Evolutionary conservation across 129 eudicot species (phyloP).

Genomic region (Oenanthe sinensis): DNA sequence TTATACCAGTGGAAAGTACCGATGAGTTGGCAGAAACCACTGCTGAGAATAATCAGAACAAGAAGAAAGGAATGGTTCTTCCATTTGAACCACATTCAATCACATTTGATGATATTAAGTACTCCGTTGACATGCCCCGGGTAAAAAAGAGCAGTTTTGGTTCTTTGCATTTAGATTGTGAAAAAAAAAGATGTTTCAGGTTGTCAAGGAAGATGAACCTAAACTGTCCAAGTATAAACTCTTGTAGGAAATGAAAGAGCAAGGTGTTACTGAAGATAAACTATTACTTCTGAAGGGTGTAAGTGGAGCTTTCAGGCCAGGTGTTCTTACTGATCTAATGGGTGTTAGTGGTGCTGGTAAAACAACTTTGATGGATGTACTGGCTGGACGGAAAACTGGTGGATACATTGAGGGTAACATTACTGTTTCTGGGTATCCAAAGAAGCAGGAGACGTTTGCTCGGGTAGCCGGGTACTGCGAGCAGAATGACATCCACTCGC

Average conservation of each 20-base stretch:
- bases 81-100: constrained; percentile 81
- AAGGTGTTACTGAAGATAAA: constrained; percentile 47
- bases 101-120: constrained; percentile 57
- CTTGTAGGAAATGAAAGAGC: constrained; percentile 65
- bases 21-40: constrained; percentile 14
- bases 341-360: constrained; percentile 95
- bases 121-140: constrained; percentile 85
- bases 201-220: neutral
- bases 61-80: constrained; percentile 78
- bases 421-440: constrained; percentile 69
- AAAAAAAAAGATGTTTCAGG: constrained; percentile 15
- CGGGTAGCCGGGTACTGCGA: constrained; percentile 81
- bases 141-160: constrained; percentile 20
- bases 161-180: constrained; percentile 2
- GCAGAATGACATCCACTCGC: constrained; percentile 83
- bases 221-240: neutral
- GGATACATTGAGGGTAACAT: constrained; percentile 67
- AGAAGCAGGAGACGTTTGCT: constrained; percentile 74
- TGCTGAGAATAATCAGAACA: constrained; percentile 18
- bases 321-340: constrained; percentile 78
- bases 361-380: constrained; percentile 83
- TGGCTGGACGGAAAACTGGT: constrained; percentile 85
- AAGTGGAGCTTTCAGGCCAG: constrained; percentile 76
- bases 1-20: constrained; percentile 13
- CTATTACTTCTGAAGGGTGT: constrained; percentile 56